Evolutionary conservation across 306 rosid genomes (phyloP), one percentile per base, ranked within the genome.

Genomic region (Ceratonia siliqua): DNA sequence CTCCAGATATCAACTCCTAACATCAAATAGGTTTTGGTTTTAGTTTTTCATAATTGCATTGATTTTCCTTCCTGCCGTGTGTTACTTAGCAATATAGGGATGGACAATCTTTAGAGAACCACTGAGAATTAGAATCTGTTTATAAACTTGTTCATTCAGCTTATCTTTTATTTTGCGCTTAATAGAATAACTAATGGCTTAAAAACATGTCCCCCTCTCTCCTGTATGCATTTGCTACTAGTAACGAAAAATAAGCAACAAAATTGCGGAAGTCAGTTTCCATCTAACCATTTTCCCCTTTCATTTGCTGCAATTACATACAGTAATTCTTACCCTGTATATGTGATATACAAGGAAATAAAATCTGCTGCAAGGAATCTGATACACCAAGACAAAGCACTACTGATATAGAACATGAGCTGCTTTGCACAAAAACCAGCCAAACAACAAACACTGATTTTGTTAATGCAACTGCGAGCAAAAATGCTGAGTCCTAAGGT

Each of bases 241-340:
- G 70, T 0, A 65, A 76, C 24, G 21, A 46, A 55, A n/a, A 33
- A 28, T n/a, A 35, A 25, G 61, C 63, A 72, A 74, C 42, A 56
- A 62, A 50, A 41, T 41, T 38, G 80, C 20, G 32, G 36, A 30
- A 55, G 35, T 53, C 62, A 55, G 14, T 42, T 42, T 56, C 63
- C 63, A 74, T 45, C 76, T 62, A 70, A 79, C 42, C 78, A 79
- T 49, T 49, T 71, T 54, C 74, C 52, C 48, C 78, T 52, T 68
- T 73, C 73, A 81, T 79, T 76, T 57, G 82, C 91, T 70, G 85
- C 88, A 77, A 79, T 74, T 79, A 81, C 84, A 82, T 20, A 72
- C 73, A 79, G 78, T 76, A n/a, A 59, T 78, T 73, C 81, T 75
- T 74, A 78, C 62, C 82, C 86, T 55, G 71, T 66, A 70, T 78